Conservation (phyloP, 1,284 basidiomycete genomes). For the Pterulicium gracile region DNA sequence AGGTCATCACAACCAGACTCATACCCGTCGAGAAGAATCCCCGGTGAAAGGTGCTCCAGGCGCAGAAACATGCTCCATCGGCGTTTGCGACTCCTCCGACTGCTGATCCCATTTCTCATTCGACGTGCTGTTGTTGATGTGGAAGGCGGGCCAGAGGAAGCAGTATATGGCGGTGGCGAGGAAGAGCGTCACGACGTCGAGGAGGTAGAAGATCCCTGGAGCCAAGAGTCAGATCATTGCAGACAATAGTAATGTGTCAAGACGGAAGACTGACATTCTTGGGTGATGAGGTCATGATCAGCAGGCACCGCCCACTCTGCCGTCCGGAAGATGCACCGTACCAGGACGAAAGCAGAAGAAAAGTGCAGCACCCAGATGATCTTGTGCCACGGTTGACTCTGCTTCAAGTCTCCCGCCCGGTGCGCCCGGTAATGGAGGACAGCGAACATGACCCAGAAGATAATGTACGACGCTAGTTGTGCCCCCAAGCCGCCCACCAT, state of each 20-base stretch:
- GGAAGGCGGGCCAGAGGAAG: slow-evolving; percentile 21
- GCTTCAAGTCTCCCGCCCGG: slow-evolving; percentile 7
- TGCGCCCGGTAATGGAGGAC: slow-evolving; percentile 10
- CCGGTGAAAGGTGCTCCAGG: too few species aligned
- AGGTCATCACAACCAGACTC: too few species aligned
- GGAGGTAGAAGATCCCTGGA: slow-evolving; percentile 27
- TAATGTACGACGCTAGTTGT: too few species aligned
- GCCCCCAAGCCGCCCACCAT: too few species aligned
- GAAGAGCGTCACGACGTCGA: slow-evolving; percentile 29
- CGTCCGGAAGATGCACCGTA: slow-evolving; percentile 7
- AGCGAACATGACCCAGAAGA: slow-evolving; percentile 14
- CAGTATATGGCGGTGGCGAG: slow-evolving; percentile 25
- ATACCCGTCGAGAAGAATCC: too few species aligned
- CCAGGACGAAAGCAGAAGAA: slow-evolving; percentile 16
- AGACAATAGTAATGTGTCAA: not conserved
- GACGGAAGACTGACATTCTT: slow-evolving; percentile 7
- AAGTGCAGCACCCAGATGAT: slow-evolving; percentile 14
- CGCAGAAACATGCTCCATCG: too few species aligned
- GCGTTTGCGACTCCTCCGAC: too few species aligned
- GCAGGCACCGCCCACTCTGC: too few species aligned
- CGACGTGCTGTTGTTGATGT: too few species aligned
- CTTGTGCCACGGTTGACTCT: slow-evolving; percentile 14
- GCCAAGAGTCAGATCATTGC: too few species aligned
- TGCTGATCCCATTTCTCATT: too few species aligned
- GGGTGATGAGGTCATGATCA: not conserved